phyloP scores from a whole-genome alignment of 2,329 filamentous ascomycete genomes.

The Alternaria sp. region DNA sequence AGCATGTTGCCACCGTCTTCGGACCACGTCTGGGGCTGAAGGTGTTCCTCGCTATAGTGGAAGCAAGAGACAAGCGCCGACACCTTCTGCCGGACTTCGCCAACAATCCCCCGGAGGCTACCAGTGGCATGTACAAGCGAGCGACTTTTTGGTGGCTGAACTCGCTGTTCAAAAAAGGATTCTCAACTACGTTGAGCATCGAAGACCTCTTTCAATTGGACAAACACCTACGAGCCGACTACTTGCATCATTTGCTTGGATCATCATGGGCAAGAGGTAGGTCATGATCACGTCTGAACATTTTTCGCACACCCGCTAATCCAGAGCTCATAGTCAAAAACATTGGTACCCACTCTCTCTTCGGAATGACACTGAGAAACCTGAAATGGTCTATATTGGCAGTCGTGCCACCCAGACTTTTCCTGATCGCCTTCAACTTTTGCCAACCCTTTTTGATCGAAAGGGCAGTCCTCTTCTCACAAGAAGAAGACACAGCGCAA shows the following conservation, averaged over 20 bases:
- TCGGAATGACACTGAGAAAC: slow-evolving; percentile 30
- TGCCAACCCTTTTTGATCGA: slow-evolving; percentile 47
- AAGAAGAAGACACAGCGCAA: slow-evolving; percentile 19
- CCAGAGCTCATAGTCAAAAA: slow-evolving; percentile 14
- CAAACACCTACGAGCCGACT: slow-evolving; percentile 52
- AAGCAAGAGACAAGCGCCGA: slow-evolving; percentile 53
- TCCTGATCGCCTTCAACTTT: slow-evolving; percentile 46
- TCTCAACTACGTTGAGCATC: slow-evolving; percentile 51
- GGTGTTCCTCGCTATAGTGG: slow-evolving; percentile 52
- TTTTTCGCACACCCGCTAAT: slow-evolving; percentile 1
- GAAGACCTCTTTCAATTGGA: slow-evolving; percentile 56
- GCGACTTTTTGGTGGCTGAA: slow-evolving; percentile 63
- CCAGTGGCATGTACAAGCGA: slow-evolving; percentile 57
- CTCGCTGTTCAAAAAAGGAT: slow-evolving; percentile 58
- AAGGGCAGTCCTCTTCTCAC: slow-evolving; percentile 36
- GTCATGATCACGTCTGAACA: not conserved
- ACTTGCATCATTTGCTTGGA: slow-evolving; percentile 48
- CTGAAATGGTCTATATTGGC: slow-evolving; percentile 41
- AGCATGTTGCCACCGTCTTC: slow-evolving; percentile 52
- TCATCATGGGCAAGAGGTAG: slow-evolving; percentile 51
- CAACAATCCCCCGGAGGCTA: slow-evolving; percentile 57
- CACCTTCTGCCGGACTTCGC: slow-evolving; percentile 50
- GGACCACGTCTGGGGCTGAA: slow-evolving; percentile 53
- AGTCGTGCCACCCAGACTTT: slow-evolving; percentile 35
- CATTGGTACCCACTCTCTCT: slow-evolving; percentile 30